Evolutionary conservation across 768 basidiomycete genomes (phyloP), one percentile per base, ranked within the genome.

Genomic region (Podaxis mareebaensis): DNA sequence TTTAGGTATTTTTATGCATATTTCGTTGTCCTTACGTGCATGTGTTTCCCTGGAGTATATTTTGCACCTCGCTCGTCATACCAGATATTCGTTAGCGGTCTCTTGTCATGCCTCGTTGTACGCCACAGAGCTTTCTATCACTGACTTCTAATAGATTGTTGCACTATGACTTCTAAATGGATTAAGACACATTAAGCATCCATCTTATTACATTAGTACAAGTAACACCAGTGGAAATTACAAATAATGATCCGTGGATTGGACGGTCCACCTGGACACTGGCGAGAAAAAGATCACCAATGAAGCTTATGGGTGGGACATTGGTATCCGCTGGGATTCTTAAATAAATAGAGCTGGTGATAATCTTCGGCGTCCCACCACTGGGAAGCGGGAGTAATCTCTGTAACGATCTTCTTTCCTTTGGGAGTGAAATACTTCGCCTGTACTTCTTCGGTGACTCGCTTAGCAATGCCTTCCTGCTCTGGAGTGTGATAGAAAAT

Each of bases 361-460:
- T 95, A 93, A 3, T 89, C 84, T 74, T 93, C 91, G 0, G 91
- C 91, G 62, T 90, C 79, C 77, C 85, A 95, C 95, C 95, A 99
- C 40, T 81, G 73, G 0, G 85, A 86, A 0, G 89, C 91, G 1
- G 82, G 73, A 12, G 82, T 68, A 60, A 98, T 91, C 67, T 88
- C 81, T 0, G 96, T 97, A 2, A 87, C 89, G 61, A 98, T 94
- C 72, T 81, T 87, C 77, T 84, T 67, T 33, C 86, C 86, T 65
- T 85, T 87, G 15, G 88, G 85, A 6, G 86, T 85, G 68, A 91
- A 96, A 72, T 96, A 85, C 73, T 91, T 91, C 60, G 83, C 86
- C 74, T 96, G 91, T 2, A 98, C 86, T 72, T 96, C 91, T 39
- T 82, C 82, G 0, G 91, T 95, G 2, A 98, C 87, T 22, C 86